Evolutionary conservation across 2,329 filamentous ascomycete species (phyloP).

Genomic region (Alternaria postmessia): DNA sequence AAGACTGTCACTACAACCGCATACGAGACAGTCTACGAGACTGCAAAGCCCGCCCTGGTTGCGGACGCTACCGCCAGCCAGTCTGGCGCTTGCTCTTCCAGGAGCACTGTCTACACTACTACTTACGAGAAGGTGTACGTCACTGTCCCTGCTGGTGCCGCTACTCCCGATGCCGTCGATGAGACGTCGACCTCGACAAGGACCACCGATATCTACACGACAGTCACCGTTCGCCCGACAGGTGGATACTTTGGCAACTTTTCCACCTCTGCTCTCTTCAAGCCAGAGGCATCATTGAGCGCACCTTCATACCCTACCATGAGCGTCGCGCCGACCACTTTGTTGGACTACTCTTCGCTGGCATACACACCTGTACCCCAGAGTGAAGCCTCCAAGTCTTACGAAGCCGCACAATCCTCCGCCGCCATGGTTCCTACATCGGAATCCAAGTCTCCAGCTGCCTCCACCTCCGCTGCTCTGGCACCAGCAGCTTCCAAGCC

Average conservation of each 20-base stretch:
- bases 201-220: conserved; percentile 23
- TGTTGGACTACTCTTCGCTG: neutral
- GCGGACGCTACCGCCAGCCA: conserved; percentile 9
- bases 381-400: neutral
- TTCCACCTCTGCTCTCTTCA: conserved; percentile 19
- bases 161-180: conserved; percentile 14
- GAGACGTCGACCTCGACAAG: conserved; percentile 21
- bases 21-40: conserved; percentile 18
- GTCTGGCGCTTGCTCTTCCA: conserved; percentile 10
- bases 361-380: conserved; percentile 8
- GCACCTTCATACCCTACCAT: conserved; percentile 17
- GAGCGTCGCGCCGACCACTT: neutral
- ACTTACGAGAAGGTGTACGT: conserved; percentile 32
- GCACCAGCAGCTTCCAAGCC: conserved; percentile 1
- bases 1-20: conserved; percentile 28
- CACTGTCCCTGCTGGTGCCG: conserved; percentile 26
- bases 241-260: conserved; percentile 14
- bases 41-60: conserved; percentile 4
- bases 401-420: neutral
- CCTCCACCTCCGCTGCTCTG: conserved; percentile 8
- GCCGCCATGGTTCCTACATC: conserved; percentile 6
- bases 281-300: neutral
- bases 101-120: conserved; percentile 29
- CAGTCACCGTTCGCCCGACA: conserved; percentile 25
- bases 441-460: conserved; percentile 7